Base-by-base conservation (phyloP, 768 basidiomycete genomes). In the Tulasnella sp. region DNA sequence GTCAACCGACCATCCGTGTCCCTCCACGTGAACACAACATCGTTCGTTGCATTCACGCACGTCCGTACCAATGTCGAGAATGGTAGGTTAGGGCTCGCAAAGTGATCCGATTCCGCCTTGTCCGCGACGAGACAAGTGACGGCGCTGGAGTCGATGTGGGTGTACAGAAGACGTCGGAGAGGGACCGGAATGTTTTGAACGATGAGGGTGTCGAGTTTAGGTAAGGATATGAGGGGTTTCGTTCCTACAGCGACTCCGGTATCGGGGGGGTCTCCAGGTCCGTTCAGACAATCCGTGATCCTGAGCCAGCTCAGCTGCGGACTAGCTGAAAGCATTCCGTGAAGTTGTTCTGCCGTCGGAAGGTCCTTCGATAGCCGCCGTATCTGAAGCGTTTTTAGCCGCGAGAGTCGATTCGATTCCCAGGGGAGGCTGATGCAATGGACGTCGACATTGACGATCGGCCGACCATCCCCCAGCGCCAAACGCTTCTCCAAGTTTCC, bases 71-170 rank as follows among this genome's bases (percentile, higher is more conserved):
- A 16, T 2, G 64, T 37, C 64, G 64, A 69, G 28, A 69, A 37
- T 37, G 64, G 64, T 14, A 69, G 64, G 28, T 69, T 69, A 1
- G 64, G 64, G 28, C 64, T 69, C 28, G 64, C 64, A 69, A 69
- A 69, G 31, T 69, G 64, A 28, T 69, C 64, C 31, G 64, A 69
- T 69, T 69, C 64, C 8, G 64, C 64, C 64, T 69, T 69, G 64
- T 69, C 64, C 3, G 64, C 64, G 5, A 69, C 34, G 6, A 75
- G 74, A 42, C 74, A 75, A 2, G 40, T 48, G 5, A 42, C 40
- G n/a, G 6, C 16, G 11, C 5, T 42, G 24, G 74, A 42, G 40
- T 75, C 74, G 74, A 75, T 42, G 41, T 42, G 46, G 6, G 40
- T 75, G 41, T 48, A 75, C 4, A 75, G 41, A 28, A 42, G 40